Percentiles rank a stretch among this genome's conserved stretches.
Evolutionary conservation across 2,329 filamentous ascomycete genomes (phyloP).

Genomic region (Penicillium crustosum): DNA sequence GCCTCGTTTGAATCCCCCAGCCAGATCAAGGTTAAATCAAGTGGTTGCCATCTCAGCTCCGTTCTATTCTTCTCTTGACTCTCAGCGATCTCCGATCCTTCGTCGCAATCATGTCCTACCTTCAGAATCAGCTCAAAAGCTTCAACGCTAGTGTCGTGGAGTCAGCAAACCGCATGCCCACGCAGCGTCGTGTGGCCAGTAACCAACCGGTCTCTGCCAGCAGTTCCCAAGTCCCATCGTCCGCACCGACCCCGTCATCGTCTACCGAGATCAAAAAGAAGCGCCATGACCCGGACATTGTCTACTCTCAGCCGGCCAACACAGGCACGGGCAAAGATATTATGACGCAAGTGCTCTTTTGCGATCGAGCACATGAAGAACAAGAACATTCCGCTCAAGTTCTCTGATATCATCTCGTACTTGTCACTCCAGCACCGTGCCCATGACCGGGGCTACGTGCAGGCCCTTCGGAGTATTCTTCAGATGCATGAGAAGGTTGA

Average conservation of each 20-base stretch:
- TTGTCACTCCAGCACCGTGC: constrained; percentile 67
- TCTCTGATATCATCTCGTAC: constrained; percentile 76
- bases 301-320: constrained; percentile 75
- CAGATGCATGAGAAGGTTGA: constrained; percentile 64
- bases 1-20: constrained; percentile 1
- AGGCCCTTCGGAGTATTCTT: constrained; percentile 67
- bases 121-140: constrained; percentile 64
- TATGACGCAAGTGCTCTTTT: constrained; percentile 85
- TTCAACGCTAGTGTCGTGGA: constrained; percentile 63
- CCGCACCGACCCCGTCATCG: constrained; percentile 35
- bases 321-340: constrained; percentile 76
- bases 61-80: constrained; percentile 7
- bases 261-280: constrained; percentile 55
- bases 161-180: constrained; percentile 63
- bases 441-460: constrained; percentile 58
- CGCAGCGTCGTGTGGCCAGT: constrained; percentile 52
- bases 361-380: constrained; percentile 79
- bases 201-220: constrained; percentile 56
- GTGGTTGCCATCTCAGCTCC: background rate
- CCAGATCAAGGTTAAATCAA: constrained; percentile 8
- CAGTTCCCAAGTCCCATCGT: constrained; percentile 53
- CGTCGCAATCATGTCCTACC: constrained; percentile 57
- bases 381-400: constrained; percentile 66
- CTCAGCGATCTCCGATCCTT: background rate
- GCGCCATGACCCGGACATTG: constrained; percentile 54